Evolutionary conservation across 345 rosid species (phyloP).

Genomic region (Lagerstroemia speciosa): DNA sequence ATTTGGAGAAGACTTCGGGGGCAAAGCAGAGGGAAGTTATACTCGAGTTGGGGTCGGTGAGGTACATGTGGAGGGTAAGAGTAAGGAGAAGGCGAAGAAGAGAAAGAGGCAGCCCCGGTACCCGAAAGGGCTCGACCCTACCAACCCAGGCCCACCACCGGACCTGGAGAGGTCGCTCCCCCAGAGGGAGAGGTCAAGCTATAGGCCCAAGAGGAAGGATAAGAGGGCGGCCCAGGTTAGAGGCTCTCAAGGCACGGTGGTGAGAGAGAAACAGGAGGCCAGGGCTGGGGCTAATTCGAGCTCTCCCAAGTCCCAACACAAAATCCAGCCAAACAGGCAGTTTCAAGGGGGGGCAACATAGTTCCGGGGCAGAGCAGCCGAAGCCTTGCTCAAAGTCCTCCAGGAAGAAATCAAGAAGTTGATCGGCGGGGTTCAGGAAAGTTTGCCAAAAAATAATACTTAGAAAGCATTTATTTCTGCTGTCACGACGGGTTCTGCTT

Average conservation of each 20-base stretch:
- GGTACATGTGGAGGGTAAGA: too few relatives aligned
- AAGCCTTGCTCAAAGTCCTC: slow-evolving; percentile 69
- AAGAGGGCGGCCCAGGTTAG: slow-evolving; percentile 96
- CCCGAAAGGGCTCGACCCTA: slow-evolving; percentile 89
- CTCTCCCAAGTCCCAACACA: slow-evolving; percentile 20
- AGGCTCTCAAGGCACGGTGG: slow-evolving; percentile 86
- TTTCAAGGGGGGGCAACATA: too few relatives aligned
- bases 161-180: slow-evolving; percentile 99
- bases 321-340: slow-evolving; percentile 33
- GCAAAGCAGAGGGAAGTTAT: slow-evolving; percentile 69
- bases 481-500: too few relatives aligned
- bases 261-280: slow-evolving; percentile 65
- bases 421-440: slow-evolving; percentile 6
- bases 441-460: background rate
- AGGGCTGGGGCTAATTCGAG: slow-evolving; percentile 27
- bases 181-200: slow-evolving; percentile 87
- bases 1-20: slow-evolving; percentile 77
- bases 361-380: slow-evolving; percentile 41
- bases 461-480: background rate
- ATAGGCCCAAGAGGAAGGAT: slow-evolving; percentile 86
- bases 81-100: slow-evolving; percentile 76
- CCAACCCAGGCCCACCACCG: slow-evolving; percentile 94
- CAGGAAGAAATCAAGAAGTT: slow-evolving; percentile 83
- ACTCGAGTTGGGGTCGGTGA: slow-evolving; percentile 33
- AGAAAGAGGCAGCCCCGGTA: slow-evolving; percentile 96